Conservation (phyloP, 352 stramenopile species). For the Phytopythium litorale region DNA sequence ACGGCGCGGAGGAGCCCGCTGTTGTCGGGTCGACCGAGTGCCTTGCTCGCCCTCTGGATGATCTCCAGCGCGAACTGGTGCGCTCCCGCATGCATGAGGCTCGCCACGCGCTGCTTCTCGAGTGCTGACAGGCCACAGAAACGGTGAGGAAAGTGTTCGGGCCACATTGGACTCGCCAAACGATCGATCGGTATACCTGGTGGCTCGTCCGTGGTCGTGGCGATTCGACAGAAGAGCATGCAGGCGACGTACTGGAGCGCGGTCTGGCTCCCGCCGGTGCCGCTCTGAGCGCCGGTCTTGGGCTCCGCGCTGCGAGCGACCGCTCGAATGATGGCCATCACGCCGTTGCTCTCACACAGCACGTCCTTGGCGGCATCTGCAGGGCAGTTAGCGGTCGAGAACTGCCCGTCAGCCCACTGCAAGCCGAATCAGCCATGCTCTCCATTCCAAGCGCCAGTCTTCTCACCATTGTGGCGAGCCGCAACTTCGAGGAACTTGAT, state of each 20-base stretch:
- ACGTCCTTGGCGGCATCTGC: constrained; percentile 41
- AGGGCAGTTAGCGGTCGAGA: background rate
- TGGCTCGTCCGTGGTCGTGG: constrained; percentile 12
- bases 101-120: constrained; percentile 21
- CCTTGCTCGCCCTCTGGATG: constrained; percentile 24
- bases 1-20: constrained; percentile 17
- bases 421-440: background rate
- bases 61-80: constrained; percentile 47
- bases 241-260: constrained; percentile 44
- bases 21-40: background rate
- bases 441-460: background rate
- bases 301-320: background rate
- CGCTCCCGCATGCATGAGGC: constrained; percentile 33
- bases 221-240: constrained; percentile 48
- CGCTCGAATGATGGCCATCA: background rate
- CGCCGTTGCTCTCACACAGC: constrained; percentile 17
- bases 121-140: constrained; percentile 9
- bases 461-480: constrained; percentile 31
- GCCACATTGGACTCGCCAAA: background rate
- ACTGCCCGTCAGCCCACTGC: background rate
- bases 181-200: constrained; percentile 9
- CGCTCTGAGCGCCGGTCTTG: background rate
- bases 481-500: constrained; percentile 49
- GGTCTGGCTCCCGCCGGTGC: constrained; percentile 3
- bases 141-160: background rate